Evolutionary conservation across 768 basidiomycete genomes (phyloP), one percentile per base, ranked within the genome.

Genomic region (Rhodotorula toruloides): DNA sequence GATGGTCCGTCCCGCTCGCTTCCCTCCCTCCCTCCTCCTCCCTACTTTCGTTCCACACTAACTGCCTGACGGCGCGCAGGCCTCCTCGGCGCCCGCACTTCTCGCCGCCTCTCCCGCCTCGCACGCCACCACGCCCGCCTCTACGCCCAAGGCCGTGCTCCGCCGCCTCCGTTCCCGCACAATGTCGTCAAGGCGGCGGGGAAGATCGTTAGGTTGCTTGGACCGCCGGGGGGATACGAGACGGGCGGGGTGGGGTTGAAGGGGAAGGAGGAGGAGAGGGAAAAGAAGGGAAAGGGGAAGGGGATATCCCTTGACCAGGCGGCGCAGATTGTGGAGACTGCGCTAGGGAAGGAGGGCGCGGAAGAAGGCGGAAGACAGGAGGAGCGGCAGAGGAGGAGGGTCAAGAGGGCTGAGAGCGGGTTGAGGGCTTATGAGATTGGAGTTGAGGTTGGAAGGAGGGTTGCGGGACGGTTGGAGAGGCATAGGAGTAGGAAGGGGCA

Each of bases 91-190:
- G 27, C 52, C 5, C 64, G 64, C 2, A 2, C 31, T n/a, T 46
- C 36, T 11, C 64, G 64, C 19, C 27, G 16, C 29, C 5, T 12
- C n/a, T 5, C n/a, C 7, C 46, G 52, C 31, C 52, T 40, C 16
- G 25, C 3, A 16, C 44, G 29, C 22, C 34, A 42, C 31, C 60
- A 37, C 39, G 68, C 17, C 19, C 39, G 55, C 4, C 59, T 63
- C 22, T 29, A 21, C 29, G 46, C 60, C 0, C 52, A 43, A 4
- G 68, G 64, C 5, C 63, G 68, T 2, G 44, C 60, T 13, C 68
- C 68, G 7, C 63, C 68, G 4, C 61, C 48, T 5, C 60, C 61
- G 13, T 70, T 70, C 39, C 68, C 68, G 5, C 46, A 43, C 1
- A 44, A 39, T 2, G 42, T 70, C 47, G 3, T 70, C 57, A 47